phyloP scores from a whole-genome alignment of 2,329 filamentous ascomycete genomes.

The Monosporascus sp. region DNA sequence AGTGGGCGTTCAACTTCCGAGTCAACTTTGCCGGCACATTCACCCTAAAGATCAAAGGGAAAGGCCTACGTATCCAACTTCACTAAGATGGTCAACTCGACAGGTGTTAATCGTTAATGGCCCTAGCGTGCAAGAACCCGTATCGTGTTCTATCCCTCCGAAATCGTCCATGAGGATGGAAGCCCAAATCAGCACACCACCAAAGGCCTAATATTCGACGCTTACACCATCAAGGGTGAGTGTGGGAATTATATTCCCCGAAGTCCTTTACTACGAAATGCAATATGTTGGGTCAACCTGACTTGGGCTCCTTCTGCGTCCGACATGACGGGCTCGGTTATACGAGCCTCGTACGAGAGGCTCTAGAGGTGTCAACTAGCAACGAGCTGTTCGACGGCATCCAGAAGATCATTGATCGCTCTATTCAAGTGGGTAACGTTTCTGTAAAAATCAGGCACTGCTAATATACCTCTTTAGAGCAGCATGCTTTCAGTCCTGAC shows the following conservation, averaged over 20 bases:
- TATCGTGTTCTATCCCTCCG: constrained; percentile 6
- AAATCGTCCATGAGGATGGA: constrained; percentile 1
- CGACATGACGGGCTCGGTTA: constrained; percentile 3
- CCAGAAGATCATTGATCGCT: constrained; percentile 8
- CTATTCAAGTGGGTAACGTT: background rate
- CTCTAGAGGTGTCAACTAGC: constrained; percentile 1
- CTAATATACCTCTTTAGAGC: background rate
- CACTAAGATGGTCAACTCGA: background rate
- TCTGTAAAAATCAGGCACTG: background rate
- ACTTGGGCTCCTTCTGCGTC: constrained; percentile 4
- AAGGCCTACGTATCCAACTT: constrained; percentile 1
- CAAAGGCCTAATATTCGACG: constrained; percentile 7
- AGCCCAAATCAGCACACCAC: constrained; percentile 1
- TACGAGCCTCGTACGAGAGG: constrained; percentile 5
- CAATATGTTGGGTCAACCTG: constrained; percentile 7
- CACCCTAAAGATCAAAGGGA: constrained; percentile 2
- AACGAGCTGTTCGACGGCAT: constrained; percentile 4
- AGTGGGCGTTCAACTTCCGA: constrained; percentile 9
- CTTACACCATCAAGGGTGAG: constrained; percentile 3
- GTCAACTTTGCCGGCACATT: constrained; percentile 7
- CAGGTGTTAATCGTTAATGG: background rate
- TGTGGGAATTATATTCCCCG: constrained; percentile 1
- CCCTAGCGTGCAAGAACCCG: constrained; percentile 2
- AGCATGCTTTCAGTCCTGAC: constrained; percentile 10
- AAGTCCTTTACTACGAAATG: constrained; percentile 6